These are phyloP conservation scores for Collybiopsis confluens DNA, from an alignment of 768 basidiomycete species.

Conservation along the genomic window DNA sequence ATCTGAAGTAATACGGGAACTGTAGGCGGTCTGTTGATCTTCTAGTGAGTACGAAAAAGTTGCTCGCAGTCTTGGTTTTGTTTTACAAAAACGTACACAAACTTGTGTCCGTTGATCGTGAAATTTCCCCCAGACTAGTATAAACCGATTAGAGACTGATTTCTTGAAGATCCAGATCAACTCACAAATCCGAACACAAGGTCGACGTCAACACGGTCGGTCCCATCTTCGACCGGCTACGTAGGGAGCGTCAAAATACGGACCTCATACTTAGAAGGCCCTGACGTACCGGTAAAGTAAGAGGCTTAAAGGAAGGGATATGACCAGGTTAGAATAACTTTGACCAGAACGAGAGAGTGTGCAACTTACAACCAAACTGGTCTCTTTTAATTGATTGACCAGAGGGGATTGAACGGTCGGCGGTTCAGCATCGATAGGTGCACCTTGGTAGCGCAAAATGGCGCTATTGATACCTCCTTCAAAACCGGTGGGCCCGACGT, in stretches of 20 bases:
- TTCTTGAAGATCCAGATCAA: not conserved
- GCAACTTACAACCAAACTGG: constrained; percentile 1
- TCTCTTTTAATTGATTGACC: not conserved
- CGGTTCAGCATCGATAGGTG: constrained; percentile 16
- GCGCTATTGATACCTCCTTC: constrained; percentile 40
- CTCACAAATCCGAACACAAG: not conserved
- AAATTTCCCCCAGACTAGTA: not conserved
- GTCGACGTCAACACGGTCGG: not conserved
- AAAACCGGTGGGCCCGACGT: constrained; percentile 24
- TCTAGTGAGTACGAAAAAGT: too few species aligned
- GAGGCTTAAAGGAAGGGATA: too few species aligned
- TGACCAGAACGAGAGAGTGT: not conserved
- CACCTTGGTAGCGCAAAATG: constrained; percentile 49
- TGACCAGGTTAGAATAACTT: not conserved
- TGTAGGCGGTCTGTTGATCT: too few species aligned
- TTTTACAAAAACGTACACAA: too few species aligned
- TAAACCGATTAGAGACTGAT: too few species aligned
- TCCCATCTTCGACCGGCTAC: not conserved
- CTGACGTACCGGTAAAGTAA: not conserved
- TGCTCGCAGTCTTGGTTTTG: too few species aligned
- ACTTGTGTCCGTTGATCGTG: not conserved
- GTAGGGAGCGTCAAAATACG: too few species aligned
- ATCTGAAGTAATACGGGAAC: constrained; percentile 5
- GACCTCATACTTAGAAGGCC: too few species aligned
- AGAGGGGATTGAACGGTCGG: not conserved